Conservation (phyloP, 2,329 filamentous ascomycete species). For the Xylariomycetidae sp. region DNA sequence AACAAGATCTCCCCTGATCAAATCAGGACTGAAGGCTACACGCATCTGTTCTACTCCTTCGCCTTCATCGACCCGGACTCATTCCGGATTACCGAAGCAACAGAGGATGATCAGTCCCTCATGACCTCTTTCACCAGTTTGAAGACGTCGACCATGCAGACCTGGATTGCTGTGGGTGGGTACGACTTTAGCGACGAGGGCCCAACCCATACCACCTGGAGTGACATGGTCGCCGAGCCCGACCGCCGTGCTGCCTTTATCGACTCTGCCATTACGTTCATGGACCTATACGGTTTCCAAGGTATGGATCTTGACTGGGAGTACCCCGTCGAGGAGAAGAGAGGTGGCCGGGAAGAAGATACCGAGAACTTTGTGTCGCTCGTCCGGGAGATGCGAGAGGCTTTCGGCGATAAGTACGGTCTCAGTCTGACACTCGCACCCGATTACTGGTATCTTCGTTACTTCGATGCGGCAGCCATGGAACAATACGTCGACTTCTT, state of each 20-base stretch:
- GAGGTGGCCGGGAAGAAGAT: constrained; percentile 31
- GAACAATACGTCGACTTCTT: constrained; percentile 32
- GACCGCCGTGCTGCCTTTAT: constrained; percentile 31
- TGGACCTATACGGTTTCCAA: constrained; percentile 31
- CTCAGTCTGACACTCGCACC: constrained; percentile 33
- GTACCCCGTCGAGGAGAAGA: constrained; percentile 30
- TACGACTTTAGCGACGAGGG: too few species aligned
- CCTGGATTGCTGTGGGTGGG: too few species aligned
- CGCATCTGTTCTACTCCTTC: too few species aligned
- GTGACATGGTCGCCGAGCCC: constrained; percentile 16
- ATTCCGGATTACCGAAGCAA: too few species aligned
- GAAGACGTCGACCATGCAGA: too few species aligned
- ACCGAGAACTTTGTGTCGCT: constrained; percentile 30
- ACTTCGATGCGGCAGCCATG: constrained; percentile 32
- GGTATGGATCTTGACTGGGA: constrained; percentile 44
- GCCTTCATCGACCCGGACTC: too few species aligned
- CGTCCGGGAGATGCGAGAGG: constrained; percentile 28
- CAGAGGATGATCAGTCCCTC: too few species aligned
- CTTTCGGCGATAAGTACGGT: constrained; percentile 31
- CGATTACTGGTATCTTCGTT: constrained; percentile 32
- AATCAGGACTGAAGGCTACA: too few species aligned
- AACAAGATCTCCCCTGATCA: too few species aligned
- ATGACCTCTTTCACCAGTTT: too few species aligned
- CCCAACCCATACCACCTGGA: too few species aligned
- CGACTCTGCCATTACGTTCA: constrained; percentile 24